Conservation (phyloP, 2,329 filamentous ascomycete genomes). For the Curvularia lunata region DNA sequence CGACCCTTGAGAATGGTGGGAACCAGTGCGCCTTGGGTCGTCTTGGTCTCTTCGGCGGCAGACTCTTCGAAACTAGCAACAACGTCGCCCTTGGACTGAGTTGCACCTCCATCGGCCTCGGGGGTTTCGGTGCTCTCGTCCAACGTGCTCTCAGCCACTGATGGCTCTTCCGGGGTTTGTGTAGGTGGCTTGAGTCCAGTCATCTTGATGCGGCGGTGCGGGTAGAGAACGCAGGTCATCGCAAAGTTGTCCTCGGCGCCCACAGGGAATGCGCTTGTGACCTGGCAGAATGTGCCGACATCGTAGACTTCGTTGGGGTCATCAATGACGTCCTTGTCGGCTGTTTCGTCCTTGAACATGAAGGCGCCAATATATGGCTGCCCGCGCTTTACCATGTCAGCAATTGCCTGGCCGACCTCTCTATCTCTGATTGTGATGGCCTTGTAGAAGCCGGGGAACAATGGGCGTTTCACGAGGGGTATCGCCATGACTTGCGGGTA, state of each 20-base stretch:
- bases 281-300: slow-evolving; percentile 95
- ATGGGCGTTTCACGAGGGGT: slow-evolving; percentile 87
- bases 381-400: slow-evolving; percentile 94
- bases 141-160: slow-evolving; percentile 50
- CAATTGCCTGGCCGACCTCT: slow-evolving; percentile 87
- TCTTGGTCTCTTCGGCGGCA: slow-evolving; percentile 63
- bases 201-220: slow-evolving; percentile 91
- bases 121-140: slow-evolving; percentile 40
- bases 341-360: slow-evolving; percentile 93
- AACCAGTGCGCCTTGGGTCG: slow-evolving; percentile 69
- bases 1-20: slow-evolving; percentile 91
- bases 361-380: slow-evolving; percentile 98
- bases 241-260: slow-evolving; percentile 78
- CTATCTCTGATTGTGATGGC: slow-evolving; percentile 95
- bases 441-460: slow-evolving; percentile 99
- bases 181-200: slow-evolving; percentile 78
- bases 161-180: slow-evolving; percentile 40
- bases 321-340: slow-evolving; percentile 92
- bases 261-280: slow-evolving; percentile 93
- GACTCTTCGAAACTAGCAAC: slow-evolving; percentile 96
- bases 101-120: slow-evolving; percentile 58
- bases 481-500: slow-evolving; percentile 98
- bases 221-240: slow-evolving; percentile 92
- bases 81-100: slow-evolving; percentile 74
- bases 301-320: slow-evolving; percentile 91